A percentile compares a stretch with the other conserved stretches of the same genome.
These are phyloP conservation scores for Cordyceps fumosorosea DNA, from an alignment of 2,329 filamentous ascomycete genomes.

Conservation along the genomic window DNA sequence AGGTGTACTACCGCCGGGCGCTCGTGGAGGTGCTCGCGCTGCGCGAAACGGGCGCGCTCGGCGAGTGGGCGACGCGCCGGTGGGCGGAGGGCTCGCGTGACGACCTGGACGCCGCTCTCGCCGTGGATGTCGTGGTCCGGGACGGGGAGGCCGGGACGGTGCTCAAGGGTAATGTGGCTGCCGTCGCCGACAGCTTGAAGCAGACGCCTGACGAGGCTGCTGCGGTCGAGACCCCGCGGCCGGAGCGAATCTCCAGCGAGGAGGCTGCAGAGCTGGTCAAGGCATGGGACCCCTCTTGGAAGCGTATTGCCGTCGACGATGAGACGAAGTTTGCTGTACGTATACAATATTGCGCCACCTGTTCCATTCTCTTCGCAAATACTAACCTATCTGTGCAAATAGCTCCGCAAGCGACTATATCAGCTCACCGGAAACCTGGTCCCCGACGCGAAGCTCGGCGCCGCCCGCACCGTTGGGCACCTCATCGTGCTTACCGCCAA, in stretches of 20 bases:
- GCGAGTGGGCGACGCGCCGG: slow-evolving; percentile 27
- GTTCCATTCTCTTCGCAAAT: background rate
- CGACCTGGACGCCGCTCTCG: slow-evolving; percentile 30
- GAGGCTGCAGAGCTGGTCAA: slow-evolving; percentile 38
- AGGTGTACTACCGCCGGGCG: slow-evolving; percentile 43
- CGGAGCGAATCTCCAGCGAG: slow-evolving; percentile 24
- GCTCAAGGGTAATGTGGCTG: slow-evolving; percentile 31
- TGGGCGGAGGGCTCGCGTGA: slow-evolving; percentile 26
- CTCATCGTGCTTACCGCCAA: slow-evolving; percentile 48
- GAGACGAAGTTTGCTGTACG: slow-evolving; percentile 68
- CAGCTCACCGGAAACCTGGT: slow-evolving; percentile 75
- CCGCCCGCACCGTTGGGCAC: slow-evolving; percentile 45
- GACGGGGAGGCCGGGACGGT: slow-evolving; percentile 30
- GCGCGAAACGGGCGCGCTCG: slow-evolving; percentile 23
- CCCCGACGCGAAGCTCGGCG: slow-evolving; percentile 60
- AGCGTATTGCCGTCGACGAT: slow-evolving; percentile 49
- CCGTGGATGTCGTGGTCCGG: slow-evolving; percentile 31
- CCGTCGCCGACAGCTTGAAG: slow-evolving; percentile 28
- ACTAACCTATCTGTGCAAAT: background rate
- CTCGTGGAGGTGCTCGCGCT: slow-evolving; percentile 46
- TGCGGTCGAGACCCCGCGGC: slow-evolving; percentile 17
- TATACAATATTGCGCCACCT: slow-evolving; percentile 15
- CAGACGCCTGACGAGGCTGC: slow-evolving; percentile 18
- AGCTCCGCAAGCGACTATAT: slow-evolving; percentile 76
- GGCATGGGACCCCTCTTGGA: slow-evolving; percentile 51